Evolutionary conservation across 1,284 basidiomycete species (phyloP).

Genomic region (Athelia sp.): DNA sequence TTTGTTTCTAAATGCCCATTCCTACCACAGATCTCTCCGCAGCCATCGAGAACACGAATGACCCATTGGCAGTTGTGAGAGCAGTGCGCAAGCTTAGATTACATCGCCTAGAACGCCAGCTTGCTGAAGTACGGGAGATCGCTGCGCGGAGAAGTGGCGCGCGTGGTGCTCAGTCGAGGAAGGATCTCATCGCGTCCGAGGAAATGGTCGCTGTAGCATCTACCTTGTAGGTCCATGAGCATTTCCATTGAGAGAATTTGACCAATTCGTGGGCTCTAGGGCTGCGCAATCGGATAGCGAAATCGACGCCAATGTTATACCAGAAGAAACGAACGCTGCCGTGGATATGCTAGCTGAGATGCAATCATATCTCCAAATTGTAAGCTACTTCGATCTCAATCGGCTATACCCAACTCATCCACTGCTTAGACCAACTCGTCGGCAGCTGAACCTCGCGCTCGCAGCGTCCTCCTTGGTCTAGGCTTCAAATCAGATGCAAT

Average conservation of each 20-base stretch:
- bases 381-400: not conserved
- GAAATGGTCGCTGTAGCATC: slow-evolving; percentile 27
- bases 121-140: slow-evolving; percentile 46
- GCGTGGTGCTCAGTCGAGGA: slow-evolving; percentile 54
- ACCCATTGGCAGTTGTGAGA: slow-evolving; percentile 20
- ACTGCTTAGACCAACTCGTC: slow-evolving; percentile 24
- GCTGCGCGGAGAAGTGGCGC: slow-evolving; percentile 57
- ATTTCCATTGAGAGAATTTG: too few relatives aligned
- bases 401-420: not conserved
- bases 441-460: slow-evolving; percentile 52
- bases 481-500: slow-evolving; percentile 55
- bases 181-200: slow-evolving; percentile 48
- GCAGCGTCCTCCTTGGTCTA: slow-evolving; percentile 56
- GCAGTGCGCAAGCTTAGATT: slow-evolving; percentile 19
- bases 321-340: not conserved
- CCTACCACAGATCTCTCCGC: slow-evolving; percentile 20
- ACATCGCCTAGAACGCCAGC: slow-evolving; percentile 27
- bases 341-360: not conserved
- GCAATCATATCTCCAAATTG: not conserved
- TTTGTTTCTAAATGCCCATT: not conserved
- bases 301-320: not conserved
- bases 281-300: not conserved
- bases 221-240: too few relatives aligned
- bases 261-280: not conserved
- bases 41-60: slow-evolving; percentile 19